Conservation (phyloP, 1,284 basidiomycete genomes). For the Fistulinella cinereoalba region DNA sequence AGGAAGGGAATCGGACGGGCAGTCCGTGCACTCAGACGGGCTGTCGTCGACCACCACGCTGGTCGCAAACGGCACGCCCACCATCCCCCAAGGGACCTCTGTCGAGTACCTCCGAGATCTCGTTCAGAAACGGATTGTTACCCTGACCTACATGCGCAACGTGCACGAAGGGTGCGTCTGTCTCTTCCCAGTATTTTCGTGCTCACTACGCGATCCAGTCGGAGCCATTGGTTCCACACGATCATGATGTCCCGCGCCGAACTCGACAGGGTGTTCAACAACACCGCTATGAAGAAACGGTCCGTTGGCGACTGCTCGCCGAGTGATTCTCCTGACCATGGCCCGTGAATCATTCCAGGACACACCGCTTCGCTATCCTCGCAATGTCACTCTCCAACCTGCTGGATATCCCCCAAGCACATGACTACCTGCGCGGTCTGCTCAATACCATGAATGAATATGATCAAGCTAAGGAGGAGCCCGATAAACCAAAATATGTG, state of each 20-base stretch:
- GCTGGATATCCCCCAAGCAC: slow-evolving; percentile 74
- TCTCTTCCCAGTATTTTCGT: neutral
- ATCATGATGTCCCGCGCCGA: slow-evolving; percentile 73
- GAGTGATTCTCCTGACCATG: neutral
- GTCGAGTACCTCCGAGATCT: slow-evolving; percentile 74
- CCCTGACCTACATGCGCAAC: slow-evolving; percentile 78
- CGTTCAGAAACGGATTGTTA: slow-evolving; percentile 79
- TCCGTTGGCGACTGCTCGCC: slow-evolving; percentile 32
- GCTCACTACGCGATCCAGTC: slow-evolving; percentile 40
- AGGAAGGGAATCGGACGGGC: slow-evolving; percentile 67
- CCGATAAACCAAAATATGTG: slow-evolving; percentile 79
- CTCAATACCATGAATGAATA: slow-evolving; percentile 72
- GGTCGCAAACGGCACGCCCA: slow-evolving; percentile 32
- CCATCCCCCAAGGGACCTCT: slow-evolving; percentile 55
- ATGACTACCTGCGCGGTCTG: slow-evolving; percentile 73
- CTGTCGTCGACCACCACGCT: slow-evolving; percentile 34
- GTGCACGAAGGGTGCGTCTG: slow-evolving; percentile 76
- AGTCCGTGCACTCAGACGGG: slow-evolving; percentile 55
- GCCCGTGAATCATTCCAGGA: slow-evolving; percentile 43
- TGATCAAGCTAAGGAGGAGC: slow-evolving; percentile 76
- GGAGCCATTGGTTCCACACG: slow-evolving; percentile 86
- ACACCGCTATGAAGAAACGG: slow-evolving; percentile 75
- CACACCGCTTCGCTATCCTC: slow-evolving; percentile 74
- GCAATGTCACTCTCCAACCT: slow-evolving; percentile 81
- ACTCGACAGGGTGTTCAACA: slow-evolving; percentile 71